Percentiles rank a stretch among this genome's conserved stretches.
phyloP scores from a whole-genome alignment of 768 basidiomycete species.

The Boletus fagicola region DNA sequence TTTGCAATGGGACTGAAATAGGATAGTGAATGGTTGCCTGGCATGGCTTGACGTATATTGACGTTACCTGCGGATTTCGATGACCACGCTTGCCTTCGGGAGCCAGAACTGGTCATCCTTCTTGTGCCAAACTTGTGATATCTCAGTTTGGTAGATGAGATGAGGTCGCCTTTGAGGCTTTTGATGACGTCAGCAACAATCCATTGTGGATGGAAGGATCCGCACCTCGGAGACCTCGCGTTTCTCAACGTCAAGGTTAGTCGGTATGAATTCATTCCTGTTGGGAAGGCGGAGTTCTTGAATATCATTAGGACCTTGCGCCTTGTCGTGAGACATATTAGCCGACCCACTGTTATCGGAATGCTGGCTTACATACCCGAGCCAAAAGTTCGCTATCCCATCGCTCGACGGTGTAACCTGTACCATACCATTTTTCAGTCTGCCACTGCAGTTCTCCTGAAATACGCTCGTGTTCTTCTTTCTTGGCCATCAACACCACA shows the following conservation, averaged over 20 bases:
- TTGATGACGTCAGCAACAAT: slow-evolving; percentile 4
- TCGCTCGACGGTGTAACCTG: slow-evolving; percentile 74
- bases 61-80: slow-evolving; percentile 71
- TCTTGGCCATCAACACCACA: slow-evolving; percentile 77
- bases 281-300: slow-evolving; percentile 73
- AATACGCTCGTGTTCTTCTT: slow-evolving; percentile 56
- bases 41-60: neutral
- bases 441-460: slow-evolving; percentile 55
- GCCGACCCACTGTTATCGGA: neutral
- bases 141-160: slow-evolving; percentile 67
- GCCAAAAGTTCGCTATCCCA: slow-evolving; percentile 63
- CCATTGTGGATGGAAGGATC: neutral
- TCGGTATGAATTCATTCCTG: slow-evolving; percentile 89
- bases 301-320: slow-evolving; percentile 60
- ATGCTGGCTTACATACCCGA: slow-evolving; percentile 37
- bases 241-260: slow-evolving; percentile 81
- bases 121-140: slow-evolving; percentile 90
- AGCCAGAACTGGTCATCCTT: slow-evolving; percentile 97
- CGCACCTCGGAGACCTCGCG: slow-evolving; percentile 61
- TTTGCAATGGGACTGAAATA: slow-evolving; percentile 53
- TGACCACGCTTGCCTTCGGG: slow-evolving; percentile 76
- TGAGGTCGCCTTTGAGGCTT: slow-evolving; percentile 76
- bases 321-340: slow-evolving; percentile 40
- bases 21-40: neutral
- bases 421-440: slow-evolving; percentile 91